Evolutionary conservation across 306 rosid genomes (phyloP).

Genomic region (Prunus fruticosa): DNA sequence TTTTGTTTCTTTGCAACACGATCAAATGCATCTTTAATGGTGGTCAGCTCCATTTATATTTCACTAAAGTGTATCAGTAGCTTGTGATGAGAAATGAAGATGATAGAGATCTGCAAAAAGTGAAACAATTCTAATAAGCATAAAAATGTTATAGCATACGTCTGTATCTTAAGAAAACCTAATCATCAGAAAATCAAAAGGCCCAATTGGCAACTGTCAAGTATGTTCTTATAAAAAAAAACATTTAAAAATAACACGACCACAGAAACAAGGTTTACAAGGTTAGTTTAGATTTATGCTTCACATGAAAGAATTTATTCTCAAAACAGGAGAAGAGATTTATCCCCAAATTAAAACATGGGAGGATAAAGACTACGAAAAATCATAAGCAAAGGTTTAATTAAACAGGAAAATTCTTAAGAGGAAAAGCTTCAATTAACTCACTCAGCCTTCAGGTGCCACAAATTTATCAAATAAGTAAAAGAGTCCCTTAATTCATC

Average conservation of each 20-base stretch:
- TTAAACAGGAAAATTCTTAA: background rate
- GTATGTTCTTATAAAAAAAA: background rate
- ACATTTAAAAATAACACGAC: background rate
- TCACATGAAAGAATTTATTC: background rate
- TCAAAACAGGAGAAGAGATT: background rate
- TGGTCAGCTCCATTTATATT: slow-evolving; percentile 62
- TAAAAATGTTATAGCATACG: background rate
- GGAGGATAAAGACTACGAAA: background rate
- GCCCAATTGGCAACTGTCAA: background rate
- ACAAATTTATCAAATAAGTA: background rate
- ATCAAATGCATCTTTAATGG: slow-evolving; percentile 65
- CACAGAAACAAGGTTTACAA: background rate
- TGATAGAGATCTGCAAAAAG: slow-evolving; percentile 13
- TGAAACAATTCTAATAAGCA: background rate
- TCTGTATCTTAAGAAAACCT: background rate
- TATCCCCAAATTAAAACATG: background rate
- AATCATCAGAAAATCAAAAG: background rate
- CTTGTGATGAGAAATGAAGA: background rate
- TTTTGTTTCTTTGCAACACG: slow-evolving; percentile 70
- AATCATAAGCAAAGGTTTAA: background rate
- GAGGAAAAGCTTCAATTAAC: background rate
- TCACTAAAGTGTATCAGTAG: background rate
- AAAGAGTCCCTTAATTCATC: background rate
- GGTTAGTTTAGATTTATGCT: background rate
- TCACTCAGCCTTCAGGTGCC: background rate